Conservation (phyloP, 1,139 yeast genomes). For the Pichia sp. region DNA sequence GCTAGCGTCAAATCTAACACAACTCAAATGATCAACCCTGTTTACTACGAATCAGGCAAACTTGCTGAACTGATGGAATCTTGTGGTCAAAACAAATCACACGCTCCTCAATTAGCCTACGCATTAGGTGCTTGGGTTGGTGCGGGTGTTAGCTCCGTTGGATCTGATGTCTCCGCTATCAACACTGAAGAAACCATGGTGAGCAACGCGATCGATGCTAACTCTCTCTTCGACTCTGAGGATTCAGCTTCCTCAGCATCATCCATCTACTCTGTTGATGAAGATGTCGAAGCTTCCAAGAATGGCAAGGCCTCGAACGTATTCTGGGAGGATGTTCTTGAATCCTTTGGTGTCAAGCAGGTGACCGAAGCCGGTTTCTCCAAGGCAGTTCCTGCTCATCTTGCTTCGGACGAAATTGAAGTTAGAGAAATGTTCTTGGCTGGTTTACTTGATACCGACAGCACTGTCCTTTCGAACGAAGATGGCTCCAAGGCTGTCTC, state of each 20-base stretch:
- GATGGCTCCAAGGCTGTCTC: conserved; percentile 19
- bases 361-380: background rate
- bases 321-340: conserved; percentile 1
- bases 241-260: too few species aligned
- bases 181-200: too few species aligned
- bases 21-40: conserved; percentile 36
- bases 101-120: conserved; percentile 31
- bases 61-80: background rate
- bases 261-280: too few species aligned
- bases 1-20: conserved; percentile 30
- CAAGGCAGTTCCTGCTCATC: conserved; percentile 23
- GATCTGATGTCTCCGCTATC: too few species aligned
- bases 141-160: conserved; percentile 22
- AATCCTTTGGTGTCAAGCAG: conserved; percentile 5
- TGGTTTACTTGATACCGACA: conserved; percentile 40
- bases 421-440: conserved; percentile 40
- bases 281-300: conserved; percentile 1
- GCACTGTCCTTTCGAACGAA: conserved; percentile 27
- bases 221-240: too few species aligned
- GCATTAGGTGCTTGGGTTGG: conserved; percentile 34
- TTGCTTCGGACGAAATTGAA: conserved; percentile 23
- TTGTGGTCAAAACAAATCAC: background rate
- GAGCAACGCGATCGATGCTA: background rate
- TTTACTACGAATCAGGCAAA: conserved; percentile 30
- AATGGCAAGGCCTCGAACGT: conserved; percentile 3